These are phyloP conservation scores for Microbotryomycetes sp. DNA, from an alignment of 1,284 basidiomycete genomes.

Conservation along the genomic window DNA sequence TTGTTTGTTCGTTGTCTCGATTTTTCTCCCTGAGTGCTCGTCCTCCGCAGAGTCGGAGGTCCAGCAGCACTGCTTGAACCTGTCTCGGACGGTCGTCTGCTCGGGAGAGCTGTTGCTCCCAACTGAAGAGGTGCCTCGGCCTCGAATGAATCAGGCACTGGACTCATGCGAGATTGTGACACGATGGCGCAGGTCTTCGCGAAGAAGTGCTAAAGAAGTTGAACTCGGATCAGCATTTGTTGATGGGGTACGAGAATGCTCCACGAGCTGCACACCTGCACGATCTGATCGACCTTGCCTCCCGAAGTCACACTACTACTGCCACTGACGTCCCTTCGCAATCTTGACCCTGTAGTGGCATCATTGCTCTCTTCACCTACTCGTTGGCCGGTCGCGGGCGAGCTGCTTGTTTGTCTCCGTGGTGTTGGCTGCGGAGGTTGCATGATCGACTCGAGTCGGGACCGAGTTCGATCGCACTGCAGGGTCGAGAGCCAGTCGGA, in stretches of 20 bases:
- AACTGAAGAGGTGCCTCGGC: background rate
- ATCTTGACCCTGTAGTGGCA: too few relatives aligned
- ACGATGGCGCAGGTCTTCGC: slow-evolving; percentile 41
- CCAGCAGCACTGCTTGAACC: too few relatives aligned
- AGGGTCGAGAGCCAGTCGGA: too few relatives aligned
- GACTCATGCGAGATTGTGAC: slow-evolving; percentile 38
- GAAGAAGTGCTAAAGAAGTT: slow-evolving; percentile 40
- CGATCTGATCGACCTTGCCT: slow-evolving; percentile 27
- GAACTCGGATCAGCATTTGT: background rate
- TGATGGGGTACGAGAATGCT: background rate
- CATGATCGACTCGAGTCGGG: too few relatives aligned
- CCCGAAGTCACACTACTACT: background rate
- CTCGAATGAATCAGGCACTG: slow-evolving; percentile 12
- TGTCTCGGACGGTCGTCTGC: background rate
- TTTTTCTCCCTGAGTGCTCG: background rate
- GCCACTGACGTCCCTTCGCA: too few relatives aligned
- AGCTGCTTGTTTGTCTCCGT: too few relatives aligned
- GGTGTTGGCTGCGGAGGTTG: too few relatives aligned
- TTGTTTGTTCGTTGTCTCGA: slow-evolving; percentile 4
- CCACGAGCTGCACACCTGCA: slow-evolving; percentile 17
- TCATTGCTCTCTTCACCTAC: too few relatives aligned
- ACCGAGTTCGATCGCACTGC: too few relatives aligned
- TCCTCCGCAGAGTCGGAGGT: too few relatives aligned
- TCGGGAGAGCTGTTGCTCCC: background rate
- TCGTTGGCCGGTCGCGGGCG: too few relatives aligned